Percentiles rank a stretch among this genome's conserved stretches.
Evolutionary conservation across 805 yeast species (phyloP).

Genomic region (Zygosaccharomyces gambellarensis): DNA sequence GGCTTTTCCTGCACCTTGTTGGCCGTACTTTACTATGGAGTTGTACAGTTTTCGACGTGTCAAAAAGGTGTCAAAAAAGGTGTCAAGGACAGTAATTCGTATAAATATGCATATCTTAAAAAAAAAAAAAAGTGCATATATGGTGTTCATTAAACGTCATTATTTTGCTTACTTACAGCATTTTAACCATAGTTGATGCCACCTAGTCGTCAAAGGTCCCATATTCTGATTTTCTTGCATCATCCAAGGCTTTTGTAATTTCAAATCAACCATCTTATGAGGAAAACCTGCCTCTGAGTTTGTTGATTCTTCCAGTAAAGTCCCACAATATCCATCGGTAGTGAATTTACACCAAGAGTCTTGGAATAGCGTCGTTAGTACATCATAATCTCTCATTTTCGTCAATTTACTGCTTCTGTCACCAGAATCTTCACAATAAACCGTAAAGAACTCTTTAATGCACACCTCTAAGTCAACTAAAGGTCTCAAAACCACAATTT

Average conservation of each 20-base stretch:
- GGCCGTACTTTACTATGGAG: too few species aligned
- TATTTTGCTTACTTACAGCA: background rate
- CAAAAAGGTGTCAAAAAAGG: too few species aligned
- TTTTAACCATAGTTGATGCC: constrained; percentile 21
- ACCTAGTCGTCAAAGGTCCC: constrained; percentile 12
- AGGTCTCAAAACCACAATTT: constrained; percentile 28
- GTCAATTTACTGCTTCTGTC: constrained; percentile 14
- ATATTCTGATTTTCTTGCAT: constrained; percentile 4
- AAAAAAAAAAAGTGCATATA: background rate
- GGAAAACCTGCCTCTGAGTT: background rate
- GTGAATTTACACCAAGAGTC: constrained; percentile 33
- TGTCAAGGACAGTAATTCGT: too few species aligned
- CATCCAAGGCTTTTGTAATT: constrained; percentile 25
- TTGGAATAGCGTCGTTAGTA: constrained; percentile 27
- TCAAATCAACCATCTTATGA: constrained; percentile 25
- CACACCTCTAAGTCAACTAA: constrained; percentile 31
- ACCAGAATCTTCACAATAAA: constrained; percentile 23
- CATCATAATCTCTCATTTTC: constrained; percentile 21
- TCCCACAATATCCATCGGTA: constrained; percentile 19
- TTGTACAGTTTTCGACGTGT: background rate
- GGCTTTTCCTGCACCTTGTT: background rate
- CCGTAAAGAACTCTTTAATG: constrained; percentile 31
- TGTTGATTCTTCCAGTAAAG: background rate
- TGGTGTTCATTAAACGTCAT: background rate
- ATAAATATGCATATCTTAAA: background rate